Conservation (phyloP, 331 rosid genomes). For the Ulmus americana region DNA sequence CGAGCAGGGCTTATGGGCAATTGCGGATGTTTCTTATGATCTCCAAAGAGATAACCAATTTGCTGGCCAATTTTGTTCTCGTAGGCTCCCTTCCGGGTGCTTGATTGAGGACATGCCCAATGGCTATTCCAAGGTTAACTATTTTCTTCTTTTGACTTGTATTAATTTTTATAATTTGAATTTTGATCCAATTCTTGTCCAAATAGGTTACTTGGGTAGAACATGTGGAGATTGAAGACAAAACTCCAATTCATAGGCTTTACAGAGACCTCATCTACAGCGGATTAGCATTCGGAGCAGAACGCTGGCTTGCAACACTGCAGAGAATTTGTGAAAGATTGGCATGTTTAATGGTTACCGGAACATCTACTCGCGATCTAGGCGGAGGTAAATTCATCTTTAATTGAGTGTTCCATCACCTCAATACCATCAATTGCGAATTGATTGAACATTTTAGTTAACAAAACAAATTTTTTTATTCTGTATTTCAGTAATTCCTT, state of each 20-base stretch:
- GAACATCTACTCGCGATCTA: slow-evolving; percentile 67
- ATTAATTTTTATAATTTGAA: too few species aligned
- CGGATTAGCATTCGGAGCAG: slow-evolving; percentile 82
- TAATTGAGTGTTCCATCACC: background rate
- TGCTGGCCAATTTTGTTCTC: slow-evolving; percentile 48
- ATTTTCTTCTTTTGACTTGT: too few species aligned
- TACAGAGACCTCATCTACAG: slow-evolving; percentile 54
- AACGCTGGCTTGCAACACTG: slow-evolving; percentile 70
- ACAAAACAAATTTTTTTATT: background rate
- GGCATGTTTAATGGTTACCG: slow-evolving; percentile 69
- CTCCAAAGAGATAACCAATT: slow-evolving; percentile 65
- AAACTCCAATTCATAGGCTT: slow-evolving; percentile 56
- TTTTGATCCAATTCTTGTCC: background rate
- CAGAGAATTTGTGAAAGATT: slow-evolving; percentile 78
- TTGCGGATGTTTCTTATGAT: slow-evolving; percentile 72
- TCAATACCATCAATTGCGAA: too few species aligned
- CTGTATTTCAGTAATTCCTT: slow-evolving; percentile 59
- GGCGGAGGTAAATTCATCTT: slow-evolving; percentile 52
- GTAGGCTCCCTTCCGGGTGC: slow-evolving; percentile 79
- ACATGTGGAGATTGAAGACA: slow-evolving; percentile 83
- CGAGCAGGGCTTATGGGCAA: slow-evolving; percentile 78
- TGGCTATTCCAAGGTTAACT: slow-evolving; percentile 73
- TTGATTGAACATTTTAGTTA: too few species aligned
- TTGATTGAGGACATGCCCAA: slow-evolving; percentile 91
- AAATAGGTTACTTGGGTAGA: slow-evolving; percentile 86